Evolutionary conservation across 2,329 filamentous ascomycete genomes (phyloP), one percentile per base, ranked within the genome.

Genomic region (Hymenoscyphus scutula): DNA sequence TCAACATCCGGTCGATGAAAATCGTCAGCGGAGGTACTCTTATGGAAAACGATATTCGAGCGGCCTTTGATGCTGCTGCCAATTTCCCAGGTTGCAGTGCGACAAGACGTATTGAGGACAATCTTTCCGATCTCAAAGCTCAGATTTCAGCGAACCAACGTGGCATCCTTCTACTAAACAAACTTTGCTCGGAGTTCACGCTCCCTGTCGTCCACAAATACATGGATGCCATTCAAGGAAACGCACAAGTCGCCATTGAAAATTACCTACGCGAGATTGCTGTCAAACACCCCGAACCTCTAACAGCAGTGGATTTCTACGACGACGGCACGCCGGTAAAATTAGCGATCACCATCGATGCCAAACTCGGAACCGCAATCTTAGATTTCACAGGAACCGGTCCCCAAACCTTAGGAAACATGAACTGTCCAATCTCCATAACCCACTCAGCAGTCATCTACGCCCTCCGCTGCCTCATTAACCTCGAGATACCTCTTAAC

Each of bases 91-190:
- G 89, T 0, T 94, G 90, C 77, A 87, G 84, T 56, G 91, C 90
- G 1, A 92, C 91, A 0, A 80, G 91, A 48, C 90, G 89, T 70
- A 79, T 95, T 1, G 85, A 83, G 5, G 91, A 96, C 75, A 95
- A 95, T 73, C 80, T 95, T 66, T 92, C 91, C 62, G 91, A 95
- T 72, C 80, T 95, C 53, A 92, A 92, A 74, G 91, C 91, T 0
- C 91, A 95, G 73, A 88, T 94, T 17, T 90, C 91, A 0, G 90
- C 91, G 3, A 95, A 96, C 71, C 86, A 90, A 64, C 92, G 91
- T 70, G 91, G 91, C 7, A 92, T 92, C 70, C 86, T 85, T 38
- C 79, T 93, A 19, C 92, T 95, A 66, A 82, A 83, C 60, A 81
- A 82, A 0, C 78, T 94, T 1, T 92, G 94, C 67, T 81, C 83